Evolutionary conservation across 2,329 filamentous ascomycete species (phyloP), one percentile per base, ranked within the genome.

Genomic region (Teratosphaeria destructans): DNA sequence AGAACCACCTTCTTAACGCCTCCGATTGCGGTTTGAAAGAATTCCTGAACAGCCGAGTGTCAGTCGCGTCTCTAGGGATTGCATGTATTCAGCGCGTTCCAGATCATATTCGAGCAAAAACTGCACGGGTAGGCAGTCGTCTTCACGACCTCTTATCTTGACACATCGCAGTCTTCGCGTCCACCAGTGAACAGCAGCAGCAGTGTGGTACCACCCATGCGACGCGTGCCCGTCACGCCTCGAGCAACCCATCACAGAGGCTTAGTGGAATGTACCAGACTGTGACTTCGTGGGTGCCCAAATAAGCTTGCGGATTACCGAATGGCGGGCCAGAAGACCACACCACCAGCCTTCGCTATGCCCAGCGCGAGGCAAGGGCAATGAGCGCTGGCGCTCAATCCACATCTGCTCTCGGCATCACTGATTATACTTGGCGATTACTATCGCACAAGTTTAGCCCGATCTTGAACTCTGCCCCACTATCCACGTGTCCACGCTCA

Each of bases 1-100:
- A 99, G 81, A 68, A 94, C 86, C 65, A 95, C 90, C 76, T 84
- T 88, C 83, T 95, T 96, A 77, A 97, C 89, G 64, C 88, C 84
- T 67, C 92, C 93, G 74, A 96, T 85, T 69, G 89, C 88, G 72
- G 90, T 87, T 72, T 82, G 78, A 76, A 99, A 97, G 78, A 97
- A 99, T 79, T 99, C 94, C 94, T 99, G 90, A 77, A 78, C 76
- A 76, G 66, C 72, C 71, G 60, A 60, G 62, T 76, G 86, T 90
- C 85, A 90, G 88, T 89, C 71, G 73, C 16, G 77, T 60, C 61
- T 63, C 64, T 57, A 59, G 57, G 54, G 37, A 56, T 27, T 29
- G 55, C 60, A 29, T 55, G 19, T 59, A 10, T 37, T 29, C 16
- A 60, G 58, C 49, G 55, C 39, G 55, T 57, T 35, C 19, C 26